Base-by-base conservation (phyloP, 2,329 filamentous ascomycete genomes). In the Colletotrichum sp. region DNA sequence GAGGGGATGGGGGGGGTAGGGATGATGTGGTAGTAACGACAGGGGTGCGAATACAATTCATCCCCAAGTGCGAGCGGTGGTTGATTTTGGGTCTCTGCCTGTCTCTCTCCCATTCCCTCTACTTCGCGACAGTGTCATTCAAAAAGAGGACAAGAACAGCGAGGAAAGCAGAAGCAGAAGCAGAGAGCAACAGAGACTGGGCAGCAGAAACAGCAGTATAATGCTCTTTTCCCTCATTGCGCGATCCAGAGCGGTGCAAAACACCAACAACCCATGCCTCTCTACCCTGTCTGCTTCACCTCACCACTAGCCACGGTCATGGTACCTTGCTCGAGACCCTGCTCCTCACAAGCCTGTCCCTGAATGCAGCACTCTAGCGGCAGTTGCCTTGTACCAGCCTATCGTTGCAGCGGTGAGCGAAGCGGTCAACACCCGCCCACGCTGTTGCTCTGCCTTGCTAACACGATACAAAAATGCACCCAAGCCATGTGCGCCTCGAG, bases 341-440 rank as follows among this genome's bases (percentile, higher is more conserved):
- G 59, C 22, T 39, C 60, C 36, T 48, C 63, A 52, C 28, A 55
- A 65, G 68, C 55, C 52, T 68, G 55, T 72, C 36, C 55, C 55
- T 36, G 55, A 57, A 59, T 59, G 64, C 64, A 55, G 34, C 44
- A 34, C 62, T 30, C 59, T 48, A 57, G 22, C 57, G 64, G 57
- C 63, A 62, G 55, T 68, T 63, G 57, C 36, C 57, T 73, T 55
- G 73, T 73, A 68, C 59, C 57, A 15, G 57, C 55, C 70, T 73
- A 68, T 64, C 69, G 36, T 48, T 22, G 22, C 70, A 44, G 73
- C 73, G 73, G 73, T 75, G 73, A 73, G 64, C 22, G 48, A 68
- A 68, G 69, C 73, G 70, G 70, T 73, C 64, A 73, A 59, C 44
- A 16, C 48, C 30, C 24, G 30, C 63, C 7, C 28, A n/a, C 36